Conservation (phyloP, 75 land plant genomes). For the Picea sitchensis region DNA sequence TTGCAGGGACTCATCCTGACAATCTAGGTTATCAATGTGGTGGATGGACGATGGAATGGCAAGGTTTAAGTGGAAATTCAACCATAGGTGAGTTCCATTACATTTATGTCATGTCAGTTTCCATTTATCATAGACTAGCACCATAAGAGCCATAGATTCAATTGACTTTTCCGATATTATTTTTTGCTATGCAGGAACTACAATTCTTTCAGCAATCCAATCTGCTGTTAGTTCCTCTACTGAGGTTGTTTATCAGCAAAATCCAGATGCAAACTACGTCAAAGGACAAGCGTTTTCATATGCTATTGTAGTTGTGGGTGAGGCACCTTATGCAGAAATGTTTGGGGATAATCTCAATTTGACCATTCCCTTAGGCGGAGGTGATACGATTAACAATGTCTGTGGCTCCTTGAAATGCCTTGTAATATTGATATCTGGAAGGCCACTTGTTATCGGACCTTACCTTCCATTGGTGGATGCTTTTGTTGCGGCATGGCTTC, state of each 20-base stretch:
- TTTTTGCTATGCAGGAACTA: constrained; percentile 43
- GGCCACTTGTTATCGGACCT: constrained; percentile 74
- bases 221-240: constrained; percentile 43
- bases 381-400: constrained; percentile 39
- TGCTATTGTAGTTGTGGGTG: constrained; percentile 76
- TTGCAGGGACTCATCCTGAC: constrained; percentile 78
- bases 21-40: constrained; percentile 85
- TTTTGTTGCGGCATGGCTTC: constrained; percentile 87
- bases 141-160: not conserved
- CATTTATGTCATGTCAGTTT: not conserved
- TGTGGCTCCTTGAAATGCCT: constrained; percentile 61
- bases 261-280: constrained; percentile 39
- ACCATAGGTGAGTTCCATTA: constrained; percentile 22
- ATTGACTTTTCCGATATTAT: not conserved
- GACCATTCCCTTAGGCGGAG: constrained; percentile 54
- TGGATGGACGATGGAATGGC: constrained; percentile 88
- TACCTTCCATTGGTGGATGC: constrained; percentile 49
- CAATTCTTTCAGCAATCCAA: constrained; percentile 51
- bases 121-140: not conserved
- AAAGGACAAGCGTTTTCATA: constrained; percentile 29
- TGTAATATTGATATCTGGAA: constrained; percentile 69
- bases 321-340: constrained; percentile 63
- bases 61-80: constrained; percentile 57
- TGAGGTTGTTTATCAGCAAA: constrained; percentile 43
- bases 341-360: constrained; percentile 64